Evolutionary conservation across 2,329 filamentous ascomycete genomes (phyloP).

Genomic region (Aspergillus tubingensis): DNA sequence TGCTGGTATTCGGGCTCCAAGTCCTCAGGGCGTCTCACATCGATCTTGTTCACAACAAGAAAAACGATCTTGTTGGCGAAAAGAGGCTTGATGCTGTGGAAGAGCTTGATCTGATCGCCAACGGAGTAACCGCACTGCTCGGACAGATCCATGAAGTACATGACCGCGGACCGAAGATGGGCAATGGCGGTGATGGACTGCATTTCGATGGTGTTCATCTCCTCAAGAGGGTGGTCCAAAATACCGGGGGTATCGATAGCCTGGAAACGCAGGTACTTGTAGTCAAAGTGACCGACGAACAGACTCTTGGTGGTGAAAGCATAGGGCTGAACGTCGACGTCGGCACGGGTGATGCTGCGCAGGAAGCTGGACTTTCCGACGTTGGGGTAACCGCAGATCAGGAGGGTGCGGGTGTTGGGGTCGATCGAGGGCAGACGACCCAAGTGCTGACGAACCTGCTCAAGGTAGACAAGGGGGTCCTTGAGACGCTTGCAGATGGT

Average conservation of each 20-base stretch:
- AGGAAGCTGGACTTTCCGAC: conserved; percentile 97
- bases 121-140: conserved; percentile 97
- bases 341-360: conserved; percentile 85
- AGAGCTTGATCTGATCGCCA: conserved; percentile 87
- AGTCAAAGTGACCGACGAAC: conserved; percentile 97
- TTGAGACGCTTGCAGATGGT: conserved; percentile 94
- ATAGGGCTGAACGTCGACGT: conserved; percentile 96
- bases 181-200: conserved; percentile 97
- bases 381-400: conserved; percentile 97
- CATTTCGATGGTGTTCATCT: conserved; percentile 99
- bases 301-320: conserved; percentile 98
- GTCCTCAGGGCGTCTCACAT: conserved; percentile 84
- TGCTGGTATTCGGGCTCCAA: conserved; percentile 76
- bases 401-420: conserved; percentile 90
- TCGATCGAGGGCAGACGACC: conserved; percentile 98
- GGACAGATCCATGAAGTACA: conserved; percentile 98
- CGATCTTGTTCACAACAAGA: conserved; percentile 97
- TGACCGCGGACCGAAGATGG: conserved; percentile 88
- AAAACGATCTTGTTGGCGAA: conserved; percentile 98
- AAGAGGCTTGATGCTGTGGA: conserved; percentile 93
- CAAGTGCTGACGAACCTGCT: conserved; percentile 95
- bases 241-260: conserved; percentile 99
- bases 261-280: conserved; percentile 87
- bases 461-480: conserved; percentile 90
- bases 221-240: conserved; percentile 92